Base-by-base conservation (phyloP, 495 filamentous ascomycete species). In the Hypoxylon subgilvum region DNA sequence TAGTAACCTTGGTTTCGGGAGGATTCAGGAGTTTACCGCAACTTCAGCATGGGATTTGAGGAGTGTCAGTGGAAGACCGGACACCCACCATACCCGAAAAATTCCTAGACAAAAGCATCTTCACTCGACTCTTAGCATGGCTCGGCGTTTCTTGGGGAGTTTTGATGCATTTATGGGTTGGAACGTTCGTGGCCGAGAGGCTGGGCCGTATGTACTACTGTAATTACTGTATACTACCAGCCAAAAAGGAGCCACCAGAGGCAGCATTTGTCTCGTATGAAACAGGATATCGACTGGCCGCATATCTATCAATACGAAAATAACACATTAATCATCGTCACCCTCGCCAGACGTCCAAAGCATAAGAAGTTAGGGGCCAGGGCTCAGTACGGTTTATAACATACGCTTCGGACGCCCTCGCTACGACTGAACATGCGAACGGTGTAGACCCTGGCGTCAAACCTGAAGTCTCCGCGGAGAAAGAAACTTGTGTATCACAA, bases 51-150 rank as follows among this genome's bases (percentile, higher is more conserved):
- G 57, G 45, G 45, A 32, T 58, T n/a, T n/a, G n/a, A n/a, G n/a
- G 25, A 23, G 43, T 45, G 51, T 52, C 27, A 21, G 39, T n/a
- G 48, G 14, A 32, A 21, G n/a, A 25, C 25, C 14, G 14, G 25
- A n/a, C 32, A 31, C 48, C 31, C 31, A 45, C 25, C 41, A 35
- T 41, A 40, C 60, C 42, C 55, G 32, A 61, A 7, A 32, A 54
- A 35, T 52, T 43, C 4, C 35, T 45, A 31, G 39, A 23, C 38
- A 59, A 69, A 65, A 66, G 65, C 62, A 73, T 77, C 75, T 78
- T 76, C 74, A 76, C 74, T 76, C 75, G 74, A 76, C 64, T 72
- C 68, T n/a, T 63, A 59, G 73, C 74, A 74, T 75, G 74, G 75
- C 72, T 60, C 66, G 75, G 75, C 74, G 75, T 78, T 77, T 52